Conservation (phyloP, 768 basidiomycete genomes). For the Pulveroboletus frians region DNA sequence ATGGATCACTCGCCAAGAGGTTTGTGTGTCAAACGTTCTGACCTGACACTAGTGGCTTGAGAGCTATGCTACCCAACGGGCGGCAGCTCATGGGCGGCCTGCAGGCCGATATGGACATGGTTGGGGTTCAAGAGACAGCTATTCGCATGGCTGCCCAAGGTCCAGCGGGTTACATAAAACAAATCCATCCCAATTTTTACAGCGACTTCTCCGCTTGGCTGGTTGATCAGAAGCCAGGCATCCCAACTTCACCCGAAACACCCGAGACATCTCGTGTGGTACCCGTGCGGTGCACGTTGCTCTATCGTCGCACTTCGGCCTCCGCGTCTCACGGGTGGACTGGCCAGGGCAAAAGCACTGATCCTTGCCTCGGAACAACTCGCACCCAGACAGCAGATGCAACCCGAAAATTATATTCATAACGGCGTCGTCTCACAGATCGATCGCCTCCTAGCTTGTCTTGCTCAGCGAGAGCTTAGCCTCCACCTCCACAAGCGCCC, state of each 20-base stretch:
- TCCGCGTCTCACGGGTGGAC: conserved; percentile 13
- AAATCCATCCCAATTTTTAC: background rate
- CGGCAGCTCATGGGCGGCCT: conserved; percentile 26
- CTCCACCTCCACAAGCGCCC: conserved; percentile 60
- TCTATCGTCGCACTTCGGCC: conserved; percentile 5
- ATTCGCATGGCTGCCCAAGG: conserved; percentile 13
- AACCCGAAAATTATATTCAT: background rate
- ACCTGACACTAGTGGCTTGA: conserved; percentile 25
- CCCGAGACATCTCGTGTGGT: conserved; percentile 15
- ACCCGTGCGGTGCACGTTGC: background rate
- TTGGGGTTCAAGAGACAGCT: conserved; percentile 21
- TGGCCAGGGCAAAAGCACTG: background rate
- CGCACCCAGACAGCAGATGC: background rate
- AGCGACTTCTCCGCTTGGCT: background rate
- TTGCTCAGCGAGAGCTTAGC: conserved; percentile 54
- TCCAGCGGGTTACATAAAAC: conserved; percentile 25
- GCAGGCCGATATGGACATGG: conserved; percentile 30
- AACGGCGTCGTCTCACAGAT: background rate
- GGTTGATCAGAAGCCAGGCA: background rate
- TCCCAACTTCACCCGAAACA: conserved; percentile 1
- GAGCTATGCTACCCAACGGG: conserved; percentile 13
- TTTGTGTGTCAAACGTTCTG: background rate
- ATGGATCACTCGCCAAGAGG: conserved; percentile 1
- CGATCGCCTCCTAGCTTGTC: conserved; percentile 5
- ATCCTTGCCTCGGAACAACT: conserved; percentile 2